These are phyloP conservation scores for Neurospora sp. DNA, from an alignment of 495 filamentous ascomycete genomes.

Conservation along the genomic window DNA sequence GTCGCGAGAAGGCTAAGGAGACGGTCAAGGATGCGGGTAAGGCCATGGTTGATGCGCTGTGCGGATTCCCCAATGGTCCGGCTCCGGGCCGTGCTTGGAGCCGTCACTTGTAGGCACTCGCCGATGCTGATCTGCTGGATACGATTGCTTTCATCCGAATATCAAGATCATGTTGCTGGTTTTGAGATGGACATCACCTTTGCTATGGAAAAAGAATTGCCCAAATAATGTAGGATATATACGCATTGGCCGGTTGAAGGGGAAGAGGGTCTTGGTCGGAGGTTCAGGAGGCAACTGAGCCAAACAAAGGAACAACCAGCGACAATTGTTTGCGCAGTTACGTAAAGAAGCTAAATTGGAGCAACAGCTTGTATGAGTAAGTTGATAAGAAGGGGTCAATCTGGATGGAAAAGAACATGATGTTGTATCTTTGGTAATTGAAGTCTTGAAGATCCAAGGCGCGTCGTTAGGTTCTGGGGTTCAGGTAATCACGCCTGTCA, in stretches of 20 bases:
- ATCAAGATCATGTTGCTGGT: background rate
- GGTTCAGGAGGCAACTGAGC: background rate
- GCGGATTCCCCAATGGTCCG: background rate
- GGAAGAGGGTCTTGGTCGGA: background rate
- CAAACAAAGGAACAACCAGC: background rate
- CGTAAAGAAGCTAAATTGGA: background rate
- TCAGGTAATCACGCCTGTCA: background rate
- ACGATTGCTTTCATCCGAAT: background rate
- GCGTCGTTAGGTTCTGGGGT: background rate
- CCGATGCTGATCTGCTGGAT: background rate
- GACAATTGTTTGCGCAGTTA: background rate
- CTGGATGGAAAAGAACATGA: background rate
- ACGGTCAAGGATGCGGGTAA: background rate
- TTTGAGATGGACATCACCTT: background rate
- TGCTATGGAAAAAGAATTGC: background rate
- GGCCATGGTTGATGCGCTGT: background rate
- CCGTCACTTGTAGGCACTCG: background rate
- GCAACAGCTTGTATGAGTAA: background rate
- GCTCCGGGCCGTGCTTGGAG: background rate
- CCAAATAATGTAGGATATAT: background rate
- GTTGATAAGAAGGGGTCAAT: background rate
- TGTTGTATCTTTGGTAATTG: background rate
- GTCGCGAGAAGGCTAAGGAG: background rate
- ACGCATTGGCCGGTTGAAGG: background rate
- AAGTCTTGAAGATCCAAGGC: background rate